phyloP scores from a whole-genome alignment of 495 filamentous ascomycete genomes.

The Aspergillus coremiiformis region DNA sequence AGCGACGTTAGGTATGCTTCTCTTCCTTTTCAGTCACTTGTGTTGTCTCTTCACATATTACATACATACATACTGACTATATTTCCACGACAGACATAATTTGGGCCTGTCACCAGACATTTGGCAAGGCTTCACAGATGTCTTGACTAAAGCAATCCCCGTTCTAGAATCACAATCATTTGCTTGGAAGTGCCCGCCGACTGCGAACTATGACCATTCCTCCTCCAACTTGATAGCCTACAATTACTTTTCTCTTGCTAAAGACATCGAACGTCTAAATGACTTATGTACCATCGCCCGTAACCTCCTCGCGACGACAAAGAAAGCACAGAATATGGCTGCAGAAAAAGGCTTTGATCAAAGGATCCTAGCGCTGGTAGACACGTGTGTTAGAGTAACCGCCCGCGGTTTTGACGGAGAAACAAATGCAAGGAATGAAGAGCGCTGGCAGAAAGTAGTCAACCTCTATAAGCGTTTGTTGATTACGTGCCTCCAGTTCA shows the following conservation, averaged over 20 bases:
- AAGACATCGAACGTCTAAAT: constrained; percentile 77
- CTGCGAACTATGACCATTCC: constrained; percentile 49
- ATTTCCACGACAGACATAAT: constrained; percentile 23
- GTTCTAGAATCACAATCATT: constrained; percentile 56
- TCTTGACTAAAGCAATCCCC: constrained; percentile 53
- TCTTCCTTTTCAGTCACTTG: neutral
- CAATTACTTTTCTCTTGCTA: constrained; percentile 65
- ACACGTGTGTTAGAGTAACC: constrained; percentile 78
- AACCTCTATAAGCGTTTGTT: constrained; percentile 77
- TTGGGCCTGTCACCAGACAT: constrained; percentile 54
- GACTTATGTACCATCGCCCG: constrained; percentile 77
- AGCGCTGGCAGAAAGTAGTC: constrained; percentile 67
- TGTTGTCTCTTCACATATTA: neutral
- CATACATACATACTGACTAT: constrained; percentile 7
- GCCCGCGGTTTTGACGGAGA: constrained; percentile 87
- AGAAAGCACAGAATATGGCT: constrained; percentile 79
- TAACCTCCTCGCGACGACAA: constrained; percentile 75
- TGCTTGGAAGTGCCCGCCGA: constrained; percentile 49
- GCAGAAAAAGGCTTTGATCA: constrained; percentile 71
- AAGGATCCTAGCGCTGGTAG: constrained; percentile 74
- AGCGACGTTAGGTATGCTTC: constrained; percentile 38
- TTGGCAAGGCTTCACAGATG: constrained; percentile 60
- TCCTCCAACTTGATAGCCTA: constrained; percentile 66
- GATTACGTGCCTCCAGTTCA: constrained; percentile 81
- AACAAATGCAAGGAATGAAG: constrained; percentile 53